These are phyloP conservation scores for Pseudogymnoascus sp. DNA, from an alignment of 2,329 filamentous ascomycete species.

Conservation along the genomic window DNA sequence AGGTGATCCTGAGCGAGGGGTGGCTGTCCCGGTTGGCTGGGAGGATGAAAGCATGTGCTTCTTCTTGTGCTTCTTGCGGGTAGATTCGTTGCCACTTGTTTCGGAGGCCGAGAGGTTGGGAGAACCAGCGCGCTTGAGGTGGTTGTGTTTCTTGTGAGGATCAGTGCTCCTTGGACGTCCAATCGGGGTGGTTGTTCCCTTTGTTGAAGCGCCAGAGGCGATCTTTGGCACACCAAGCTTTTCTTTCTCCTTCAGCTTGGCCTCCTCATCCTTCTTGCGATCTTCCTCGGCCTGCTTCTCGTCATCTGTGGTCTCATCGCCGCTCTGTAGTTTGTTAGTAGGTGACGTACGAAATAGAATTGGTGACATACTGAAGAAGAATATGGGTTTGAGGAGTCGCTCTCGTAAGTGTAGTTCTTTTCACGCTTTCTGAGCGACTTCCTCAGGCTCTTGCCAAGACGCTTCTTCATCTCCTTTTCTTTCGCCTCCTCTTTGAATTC, in stretches of 20 bases:
- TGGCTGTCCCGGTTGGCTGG: conserved; percentile 46
- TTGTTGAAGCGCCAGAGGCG: conserved; percentile 52
- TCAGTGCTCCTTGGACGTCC: conserved; percentile 47
- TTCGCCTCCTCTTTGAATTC: conserved; percentile 62
- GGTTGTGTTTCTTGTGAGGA: conserved; percentile 46
- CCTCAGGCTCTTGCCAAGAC: conserved; percentile 66
- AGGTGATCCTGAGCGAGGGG: conserved; percentile 34
- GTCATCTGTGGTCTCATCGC: conserved; percentile 41
- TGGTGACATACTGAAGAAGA: conserved; percentile 40
- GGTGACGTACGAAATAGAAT: background rate
- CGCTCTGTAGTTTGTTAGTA: conserved; percentile 35
- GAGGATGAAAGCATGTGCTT: conserved; percentile 46
- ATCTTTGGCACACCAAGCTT: conserved; percentile 34
- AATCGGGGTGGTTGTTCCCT: conserved; percentile 62
- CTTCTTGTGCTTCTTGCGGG: conserved; percentile 70
- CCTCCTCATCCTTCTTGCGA: conserved; percentile 50
- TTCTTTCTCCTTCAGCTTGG: conserved; percentile 45
- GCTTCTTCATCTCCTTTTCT: conserved; percentile 60
- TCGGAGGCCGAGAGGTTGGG: conserved; percentile 68
- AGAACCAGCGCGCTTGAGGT: conserved; percentile 76
- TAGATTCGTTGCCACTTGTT: conserved; percentile 83
- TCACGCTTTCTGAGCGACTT: conserved; percentile 80
- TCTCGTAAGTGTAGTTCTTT: conserved; percentile 78
- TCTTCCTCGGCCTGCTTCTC: conserved; percentile 59
- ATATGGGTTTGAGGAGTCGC: conserved; percentile 53